Percentiles rank a stretch among this genome's conserved stretches.
These are phyloP conservation scores for Pseudogymnoascus sp. DNA, from an alignment of 2,329 filamentous ascomycete genomes.

Conservation along the genomic window DNA sequence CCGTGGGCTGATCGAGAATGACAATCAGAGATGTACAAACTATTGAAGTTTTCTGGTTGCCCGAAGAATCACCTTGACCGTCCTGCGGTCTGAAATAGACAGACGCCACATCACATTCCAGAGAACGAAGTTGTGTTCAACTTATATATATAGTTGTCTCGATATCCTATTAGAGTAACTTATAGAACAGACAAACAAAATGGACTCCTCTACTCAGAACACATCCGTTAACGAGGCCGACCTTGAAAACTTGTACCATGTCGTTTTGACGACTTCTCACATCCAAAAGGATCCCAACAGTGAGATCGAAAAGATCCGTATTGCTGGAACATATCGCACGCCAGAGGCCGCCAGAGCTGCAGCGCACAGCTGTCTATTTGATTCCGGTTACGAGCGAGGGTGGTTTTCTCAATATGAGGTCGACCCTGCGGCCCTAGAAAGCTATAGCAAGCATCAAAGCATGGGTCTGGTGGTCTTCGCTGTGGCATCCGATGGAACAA, in stretches of 20 bases:
- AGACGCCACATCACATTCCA: background rate
- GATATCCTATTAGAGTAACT: background rate
- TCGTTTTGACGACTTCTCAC: slow-evolving; percentile 1
- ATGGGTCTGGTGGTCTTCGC: slow-evolving; percentile 30
- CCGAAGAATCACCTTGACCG: no score
- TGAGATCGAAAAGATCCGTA: background rate
- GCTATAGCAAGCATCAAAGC: background rate
- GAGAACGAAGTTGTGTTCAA: background rate
- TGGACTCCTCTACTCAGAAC: background rate
- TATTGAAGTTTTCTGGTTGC: background rate
- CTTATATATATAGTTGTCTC: background rate
- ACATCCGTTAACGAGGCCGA: background rate
- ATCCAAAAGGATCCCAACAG: background rate
- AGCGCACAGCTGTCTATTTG: background rate
- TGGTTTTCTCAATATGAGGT: background rate
- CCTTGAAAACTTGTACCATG: background rate
- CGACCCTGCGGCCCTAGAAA: background rate
- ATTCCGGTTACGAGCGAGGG: background rate
- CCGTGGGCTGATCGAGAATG: background rate
- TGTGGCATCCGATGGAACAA: slow-evolving; percentile 31
- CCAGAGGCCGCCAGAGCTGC: background rate
- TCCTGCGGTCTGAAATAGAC: background rate
- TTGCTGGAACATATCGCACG: background rate
- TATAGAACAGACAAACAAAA: background rate
- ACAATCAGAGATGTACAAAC: background rate